Conservation (phyloP, 768 basidiomycete species). For the Suillus decipiens region DNA sequence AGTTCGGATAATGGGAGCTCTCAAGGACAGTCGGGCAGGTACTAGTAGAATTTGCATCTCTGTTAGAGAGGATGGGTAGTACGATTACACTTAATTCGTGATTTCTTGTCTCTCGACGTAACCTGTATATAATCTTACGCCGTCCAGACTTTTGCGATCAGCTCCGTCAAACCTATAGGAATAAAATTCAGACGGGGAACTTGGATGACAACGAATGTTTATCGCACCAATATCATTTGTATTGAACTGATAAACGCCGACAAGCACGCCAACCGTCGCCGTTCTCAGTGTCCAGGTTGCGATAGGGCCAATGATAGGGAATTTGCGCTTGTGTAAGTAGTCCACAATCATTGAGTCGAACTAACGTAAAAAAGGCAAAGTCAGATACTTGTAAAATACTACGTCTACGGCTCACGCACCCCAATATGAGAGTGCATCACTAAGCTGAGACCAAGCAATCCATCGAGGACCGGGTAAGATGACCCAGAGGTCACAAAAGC, state of each 20-base stretch:
- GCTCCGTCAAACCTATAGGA: conserved; percentile 74
- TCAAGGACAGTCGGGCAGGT: conserved; percentile 23
- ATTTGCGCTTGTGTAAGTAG: conserved; percentile 93
- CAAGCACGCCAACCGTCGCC: conserved; percentile 77
- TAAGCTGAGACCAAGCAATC: conserved; percentile 81
- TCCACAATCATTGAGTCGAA: conserved; percentile 80
- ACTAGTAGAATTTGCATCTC: conserved; percentile 19
- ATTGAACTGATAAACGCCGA: conserved; percentile 97
- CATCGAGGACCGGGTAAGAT: conserved; percentile 86
- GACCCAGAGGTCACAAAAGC: conserved; percentile 79
- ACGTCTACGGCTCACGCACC: conserved; percentile 46
- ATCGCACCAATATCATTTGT: conserved; percentile 94
- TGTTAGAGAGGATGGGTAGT: conserved; percentile 14
- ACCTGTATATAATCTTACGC: conserved; percentile 46
- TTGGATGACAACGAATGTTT: not conserved
- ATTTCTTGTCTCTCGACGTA: conserved; percentile 1
- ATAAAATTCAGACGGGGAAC: not conserved
- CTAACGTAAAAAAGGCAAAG: conserved; percentile 37
- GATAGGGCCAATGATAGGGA: conserved; percentile 74
- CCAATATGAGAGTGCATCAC: conserved; percentile 97
- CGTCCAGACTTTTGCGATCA: conserved; percentile 80
- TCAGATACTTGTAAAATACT: not conserved
- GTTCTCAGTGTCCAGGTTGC: conserved; percentile 76
- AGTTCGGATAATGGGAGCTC: conserved; percentile 28
- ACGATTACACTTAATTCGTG: conserved; percentile 13